These are phyloP conservation scores for Geotrichum klebahnii DNA, from an alignment of 1,139 yeast genomes.

Conservation along the genomic window DNA sequence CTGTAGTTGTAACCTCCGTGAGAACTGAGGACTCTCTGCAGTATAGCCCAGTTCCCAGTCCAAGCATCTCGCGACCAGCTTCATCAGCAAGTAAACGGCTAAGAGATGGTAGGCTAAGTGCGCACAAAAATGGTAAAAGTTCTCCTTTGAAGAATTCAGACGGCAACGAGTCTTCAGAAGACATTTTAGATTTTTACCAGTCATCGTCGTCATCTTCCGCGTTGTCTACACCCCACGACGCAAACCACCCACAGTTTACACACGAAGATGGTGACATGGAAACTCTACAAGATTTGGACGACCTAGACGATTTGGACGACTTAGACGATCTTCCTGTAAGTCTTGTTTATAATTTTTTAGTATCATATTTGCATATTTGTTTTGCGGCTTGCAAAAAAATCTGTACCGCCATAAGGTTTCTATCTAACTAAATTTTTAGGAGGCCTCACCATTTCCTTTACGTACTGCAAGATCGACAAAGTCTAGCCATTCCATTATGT, in stretches of 20 bases:
- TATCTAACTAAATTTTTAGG: background rate
- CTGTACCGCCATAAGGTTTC: background rate
- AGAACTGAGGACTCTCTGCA: background rate
- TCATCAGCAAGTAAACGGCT: background rate
- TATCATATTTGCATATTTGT: background rate
- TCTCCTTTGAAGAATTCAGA: background rate
- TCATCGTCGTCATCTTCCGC: background rate
- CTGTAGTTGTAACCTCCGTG: too few species aligned
- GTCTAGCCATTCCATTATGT: constrained; percentile 8
- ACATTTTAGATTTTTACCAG: constrained; percentile 7
- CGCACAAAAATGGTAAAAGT: background rate
- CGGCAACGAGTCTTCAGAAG: constrained; percentile 2
- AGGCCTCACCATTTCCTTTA: background rate
- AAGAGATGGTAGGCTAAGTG: background rate
- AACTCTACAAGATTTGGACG: background rate
- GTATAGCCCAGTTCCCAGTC: too few species aligned
- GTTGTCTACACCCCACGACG: constrained; percentile 1
- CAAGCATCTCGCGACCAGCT: background rate
- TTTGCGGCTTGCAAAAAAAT: background rate
- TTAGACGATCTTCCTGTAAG: constrained; percentile 3
- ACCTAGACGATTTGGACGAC: background rate
- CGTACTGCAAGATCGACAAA: background rate
- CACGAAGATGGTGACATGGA: background rate
- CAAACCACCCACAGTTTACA: background rate
- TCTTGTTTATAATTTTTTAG: background rate